Percentiles rank a stretch among this genome's conserved stretches.
phyloP scores from a whole-genome alignment of 352 stramenopile species.

The Globisporangium carolinianum region DNA sequence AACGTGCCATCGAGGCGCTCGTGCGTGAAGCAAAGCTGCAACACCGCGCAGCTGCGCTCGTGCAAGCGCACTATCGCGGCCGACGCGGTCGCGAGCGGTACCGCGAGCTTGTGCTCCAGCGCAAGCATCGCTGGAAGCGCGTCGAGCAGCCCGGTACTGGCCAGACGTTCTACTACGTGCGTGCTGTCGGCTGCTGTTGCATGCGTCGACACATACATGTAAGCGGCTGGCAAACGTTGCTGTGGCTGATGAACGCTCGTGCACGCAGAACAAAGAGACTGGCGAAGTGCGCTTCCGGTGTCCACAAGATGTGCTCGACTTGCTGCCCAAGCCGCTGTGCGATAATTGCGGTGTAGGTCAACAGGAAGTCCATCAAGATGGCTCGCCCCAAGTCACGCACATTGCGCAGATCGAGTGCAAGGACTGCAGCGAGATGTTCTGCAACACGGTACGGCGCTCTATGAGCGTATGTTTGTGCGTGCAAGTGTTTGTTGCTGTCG shows the following conservation, averaged over 20 bases:
- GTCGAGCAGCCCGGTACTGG: constrained; percentile 74
- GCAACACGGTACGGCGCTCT: constrained; percentile 36
- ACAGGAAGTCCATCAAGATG: constrained; percentile 1
- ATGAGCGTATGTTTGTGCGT: not conserved
- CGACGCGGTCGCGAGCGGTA: constrained; percentile 60
- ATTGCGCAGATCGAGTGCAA: constrained; percentile 81
- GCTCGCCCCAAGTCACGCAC: constrained; percentile 8
- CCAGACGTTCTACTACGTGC: constrained; percentile 87
- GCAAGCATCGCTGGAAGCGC: constrained; percentile 89
- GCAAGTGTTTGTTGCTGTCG: no score
- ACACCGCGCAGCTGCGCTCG: constrained; percentile 58
- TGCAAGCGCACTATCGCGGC: constrained; percentile 73
- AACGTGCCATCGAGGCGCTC: constrained; percentile 33
- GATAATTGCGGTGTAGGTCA: constrained; percentile 75
- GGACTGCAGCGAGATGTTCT: constrained; percentile 88
- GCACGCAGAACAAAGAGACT: constrained; percentile 84
- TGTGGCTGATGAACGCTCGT: not conserved
- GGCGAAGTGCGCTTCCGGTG: constrained; percentile 88
- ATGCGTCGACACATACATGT: no score
- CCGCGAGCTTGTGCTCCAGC: constrained; percentile 35
- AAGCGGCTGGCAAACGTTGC: no score
- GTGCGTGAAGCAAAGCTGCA: constrained; percentile 46
- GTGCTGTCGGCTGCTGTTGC: constrained; percentile 1
- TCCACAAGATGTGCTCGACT: constrained; percentile 89
- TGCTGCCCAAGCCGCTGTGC: constrained; percentile 83